Evolutionary conservation across 805 yeast genomes (phyloP).

Genomic region (Kuraishia cidri): DNA sequence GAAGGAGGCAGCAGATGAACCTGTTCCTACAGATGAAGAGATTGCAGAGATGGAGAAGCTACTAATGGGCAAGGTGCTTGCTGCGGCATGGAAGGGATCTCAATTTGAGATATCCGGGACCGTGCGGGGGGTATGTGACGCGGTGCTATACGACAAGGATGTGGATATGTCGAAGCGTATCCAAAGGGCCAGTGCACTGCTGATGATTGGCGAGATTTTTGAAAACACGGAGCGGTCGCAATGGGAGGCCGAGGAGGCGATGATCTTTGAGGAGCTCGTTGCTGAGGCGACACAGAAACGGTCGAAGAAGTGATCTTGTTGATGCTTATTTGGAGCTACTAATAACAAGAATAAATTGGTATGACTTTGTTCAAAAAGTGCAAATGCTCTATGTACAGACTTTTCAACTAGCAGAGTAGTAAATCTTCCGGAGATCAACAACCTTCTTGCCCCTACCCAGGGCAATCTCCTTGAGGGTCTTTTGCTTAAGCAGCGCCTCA

Average conservation of each 20-base stretch:
- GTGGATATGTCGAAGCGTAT: slow-evolving; percentile 54
- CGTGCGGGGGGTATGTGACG: slow-evolving; percentile 76
- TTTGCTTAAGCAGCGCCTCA: slow-evolving; percentile 75
- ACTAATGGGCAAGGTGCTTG: slow-evolving; percentile 81
- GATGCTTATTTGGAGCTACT: too few relatives aligned
- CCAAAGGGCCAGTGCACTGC: slow-evolving; percentile 73
- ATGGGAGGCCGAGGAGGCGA: slow-evolving; percentile 89
- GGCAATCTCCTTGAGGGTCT: slow-evolving; percentile 80
- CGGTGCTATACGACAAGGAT: slow-evolving; percentile 59
- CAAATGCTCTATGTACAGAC: not conserved
- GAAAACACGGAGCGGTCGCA: slow-evolving; percentile 58
- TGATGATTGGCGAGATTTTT: slow-evolving; percentile 65
- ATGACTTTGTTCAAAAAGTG: slow-evolving; percentile 8
- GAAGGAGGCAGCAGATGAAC: slow-evolving; percentile 14
- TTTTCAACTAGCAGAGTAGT: slow-evolving; percentile 66
- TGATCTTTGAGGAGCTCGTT: slow-evolving; percentile 85
- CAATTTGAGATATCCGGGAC: slow-evolving; percentile 77
- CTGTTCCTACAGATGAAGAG: slow-evolving; percentile 42
- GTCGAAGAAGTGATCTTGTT: slow-evolving; percentile 32
- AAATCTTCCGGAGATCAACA: slow-evolving; percentile 85
- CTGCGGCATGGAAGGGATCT: slow-evolving; percentile 94
- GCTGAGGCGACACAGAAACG: slow-evolving; percentile 70
- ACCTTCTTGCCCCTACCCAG: slow-evolving; percentile 89
- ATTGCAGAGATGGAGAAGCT: slow-evolving; percentile 69
- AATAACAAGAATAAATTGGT: too few relatives aligned